Percentiles rank a stretch among this genome's conserved stretches.
Evolutionary conservation across 1,284 basidiomycete species (phyloP).

Genomic region (Inonotus obliquus): DNA sequence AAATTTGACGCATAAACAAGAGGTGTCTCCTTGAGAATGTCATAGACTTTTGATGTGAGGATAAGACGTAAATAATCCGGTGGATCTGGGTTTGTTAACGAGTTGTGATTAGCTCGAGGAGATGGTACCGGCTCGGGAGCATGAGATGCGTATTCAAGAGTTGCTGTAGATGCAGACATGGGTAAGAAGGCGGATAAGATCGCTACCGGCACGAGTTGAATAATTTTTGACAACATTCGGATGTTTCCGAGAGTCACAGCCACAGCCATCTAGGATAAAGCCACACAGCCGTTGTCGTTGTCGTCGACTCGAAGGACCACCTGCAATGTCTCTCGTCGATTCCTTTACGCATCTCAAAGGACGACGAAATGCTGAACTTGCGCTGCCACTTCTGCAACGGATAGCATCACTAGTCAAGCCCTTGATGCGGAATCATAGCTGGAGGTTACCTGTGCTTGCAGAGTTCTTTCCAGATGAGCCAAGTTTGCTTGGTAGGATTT

Average conservation of each 20-base stretch:
- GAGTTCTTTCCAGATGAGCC: constrained; percentile 83
- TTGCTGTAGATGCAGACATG: constrained; percentile 24
- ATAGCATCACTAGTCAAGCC: constrained; percentile 82
- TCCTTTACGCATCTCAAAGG: constrained; percentile 66
- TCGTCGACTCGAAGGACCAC: too few species aligned
- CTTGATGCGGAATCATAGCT: constrained; percentile 79
- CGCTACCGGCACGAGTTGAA: neutral
- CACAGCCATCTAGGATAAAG: neutral
- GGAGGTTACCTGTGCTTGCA: constrained; percentile 75
- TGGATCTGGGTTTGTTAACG: constrained; percentile 63
- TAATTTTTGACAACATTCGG: neutral
- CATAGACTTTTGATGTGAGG: constrained; percentile 91
- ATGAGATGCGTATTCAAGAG: constrained; percentile 63
- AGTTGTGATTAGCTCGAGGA: constrained; percentile 56
- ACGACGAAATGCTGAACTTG: constrained; percentile 54
- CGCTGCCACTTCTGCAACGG: constrained; percentile 62
- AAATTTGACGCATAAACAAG: constrained; percentile 85
- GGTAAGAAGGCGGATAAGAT: too few species aligned
- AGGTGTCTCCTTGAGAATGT: constrained; percentile 90
- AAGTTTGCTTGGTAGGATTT: constrained; percentile 61
- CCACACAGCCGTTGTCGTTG: too few species aligned
- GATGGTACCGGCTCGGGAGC: constrained; percentile 62
- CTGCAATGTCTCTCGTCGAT: constrained; percentile 39
- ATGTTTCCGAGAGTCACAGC: neutral
- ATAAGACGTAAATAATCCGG: constrained; percentile 96